Percentiles rank a stretch among this genome's conserved stretches.
Evolutionary conservation across 1,284 basidiomycete genomes (phyloP).

Genomic region (Rhizopogon parksii): DNA sequence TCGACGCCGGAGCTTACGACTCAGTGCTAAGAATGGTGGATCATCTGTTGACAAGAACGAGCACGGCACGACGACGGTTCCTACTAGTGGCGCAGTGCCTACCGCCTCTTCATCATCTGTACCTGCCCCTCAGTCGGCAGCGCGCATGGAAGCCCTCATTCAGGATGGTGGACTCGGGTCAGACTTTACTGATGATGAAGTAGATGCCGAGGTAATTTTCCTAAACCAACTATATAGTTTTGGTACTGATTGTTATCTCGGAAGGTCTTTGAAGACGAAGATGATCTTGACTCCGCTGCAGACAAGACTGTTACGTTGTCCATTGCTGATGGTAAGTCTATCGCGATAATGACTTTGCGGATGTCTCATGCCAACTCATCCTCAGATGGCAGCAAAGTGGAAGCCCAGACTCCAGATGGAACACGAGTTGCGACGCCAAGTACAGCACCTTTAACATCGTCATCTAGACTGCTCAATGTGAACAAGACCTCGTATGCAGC

Average conservation of each 20-base stretch:
- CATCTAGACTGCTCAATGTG: constrained; percentile 36
- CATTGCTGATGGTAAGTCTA: constrained; percentile 63
- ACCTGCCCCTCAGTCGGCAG: constrained; percentile 18
- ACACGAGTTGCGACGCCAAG: constrained; percentile 88
- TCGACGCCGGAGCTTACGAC: constrained; percentile 74
- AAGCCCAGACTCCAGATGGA: constrained; percentile 94
- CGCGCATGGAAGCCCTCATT: constrained; percentile 46
- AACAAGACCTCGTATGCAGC: constrained; percentile 82
- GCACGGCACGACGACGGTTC: constrained; percentile 18
- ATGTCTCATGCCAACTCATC: neutral
- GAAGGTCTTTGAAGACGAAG: constrained; percentile 63
- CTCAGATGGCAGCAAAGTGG: constrained; percentile 81
- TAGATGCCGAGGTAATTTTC: constrained; percentile 56
- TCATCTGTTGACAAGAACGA: constrained; percentile 17
- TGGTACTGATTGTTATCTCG: neutral
- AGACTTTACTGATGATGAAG: constrained; percentile 75
- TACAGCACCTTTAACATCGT: constrained; percentile 33
- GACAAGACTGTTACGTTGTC: constrained; percentile 86
- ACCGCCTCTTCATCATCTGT: constrained; percentile 5
- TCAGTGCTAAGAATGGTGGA: constrained; percentile 63
- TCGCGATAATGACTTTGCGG: neutral
- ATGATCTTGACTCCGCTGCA: constrained; percentile 61
- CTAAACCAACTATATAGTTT: neutral
- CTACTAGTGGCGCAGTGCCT: constrained; percentile 14
- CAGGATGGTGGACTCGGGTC: constrained; percentile 58